Evolutionary conservation across 225 moss, liverwort and hornwort genomes (phyloP).

Genomic region (Asterella californica): DNA sequence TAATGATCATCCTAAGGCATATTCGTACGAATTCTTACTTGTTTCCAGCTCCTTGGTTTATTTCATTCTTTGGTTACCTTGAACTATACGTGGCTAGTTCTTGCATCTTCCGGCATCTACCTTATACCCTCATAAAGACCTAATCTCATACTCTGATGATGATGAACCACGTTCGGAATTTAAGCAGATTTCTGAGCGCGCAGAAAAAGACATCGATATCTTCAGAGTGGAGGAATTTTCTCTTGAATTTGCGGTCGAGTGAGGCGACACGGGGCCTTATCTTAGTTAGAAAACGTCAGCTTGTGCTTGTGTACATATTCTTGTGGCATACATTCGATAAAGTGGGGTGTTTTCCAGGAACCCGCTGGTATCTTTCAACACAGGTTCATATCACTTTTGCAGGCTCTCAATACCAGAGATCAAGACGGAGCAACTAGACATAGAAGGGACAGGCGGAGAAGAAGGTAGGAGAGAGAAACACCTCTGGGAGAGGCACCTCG

Average conservation of each 20-base stretch:
- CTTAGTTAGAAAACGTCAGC: background rate
- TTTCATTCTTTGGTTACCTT: no score
- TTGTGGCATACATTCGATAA: background rate
- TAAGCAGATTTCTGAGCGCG: no score
- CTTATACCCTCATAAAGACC: background rate
- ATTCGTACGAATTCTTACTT: no score
- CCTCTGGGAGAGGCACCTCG: background rate
- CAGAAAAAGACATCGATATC: no score
- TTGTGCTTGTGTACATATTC: background rate
- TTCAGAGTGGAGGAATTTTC: no score
- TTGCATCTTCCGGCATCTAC: no score
- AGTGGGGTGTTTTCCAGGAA: constrained; percentile 50
- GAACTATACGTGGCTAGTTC: no score
- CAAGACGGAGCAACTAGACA: constrained; percentile 14
- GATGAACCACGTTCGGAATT: background rate
- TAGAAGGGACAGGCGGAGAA: background rate
- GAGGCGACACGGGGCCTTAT: background rate
- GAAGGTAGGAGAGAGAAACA: background rate
- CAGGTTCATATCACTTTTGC: constrained; percentile 95
- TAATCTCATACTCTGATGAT: background rate
- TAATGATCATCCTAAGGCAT: no score
- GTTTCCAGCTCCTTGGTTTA: no score
- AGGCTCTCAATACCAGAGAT: constrained; percentile 69
- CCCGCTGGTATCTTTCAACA: constrained; percentile 72
- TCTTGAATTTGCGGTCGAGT: no score